These are phyloP conservation scores for Pseudopyrenochaeta lycopersici DNA, from an alignment of 2,329 filamentous ascomycete genomes.

Conservation along the genomic window DNA sequence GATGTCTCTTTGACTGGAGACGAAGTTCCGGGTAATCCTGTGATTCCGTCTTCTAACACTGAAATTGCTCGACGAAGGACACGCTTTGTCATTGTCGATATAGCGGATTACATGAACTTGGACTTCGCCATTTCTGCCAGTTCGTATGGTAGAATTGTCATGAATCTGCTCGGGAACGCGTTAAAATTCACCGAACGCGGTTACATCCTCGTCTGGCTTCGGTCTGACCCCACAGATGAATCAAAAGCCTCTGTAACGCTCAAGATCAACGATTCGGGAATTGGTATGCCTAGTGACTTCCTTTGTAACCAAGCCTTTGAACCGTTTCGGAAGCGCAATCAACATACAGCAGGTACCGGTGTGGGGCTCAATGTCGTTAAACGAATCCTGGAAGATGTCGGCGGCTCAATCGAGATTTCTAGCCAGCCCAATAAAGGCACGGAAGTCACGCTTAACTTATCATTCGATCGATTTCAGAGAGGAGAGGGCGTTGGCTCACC, in stretches of 20 bases:
- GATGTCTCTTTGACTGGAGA: slow-evolving; percentile 2
- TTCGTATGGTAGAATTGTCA: slow-evolving; percentile 37
- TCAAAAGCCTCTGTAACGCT: slow-evolving; percentile 35
- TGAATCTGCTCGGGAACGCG: slow-evolving; percentile 43
- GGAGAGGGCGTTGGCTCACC: not conserved
- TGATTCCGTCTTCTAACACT: not conserved
- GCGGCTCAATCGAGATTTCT: slow-evolving; percentile 26
- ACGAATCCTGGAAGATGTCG: slow-evolving; percentile 26
- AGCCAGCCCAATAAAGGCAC: slow-evolving; percentile 14
- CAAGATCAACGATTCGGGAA: slow-evolving; percentile 34
- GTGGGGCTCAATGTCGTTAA: slow-evolving; percentile 33
- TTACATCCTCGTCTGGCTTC: slow-evolving; percentile 30
- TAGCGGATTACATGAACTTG: slow-evolving; percentile 43
- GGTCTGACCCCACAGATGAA: not conserved
- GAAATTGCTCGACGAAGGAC: slow-evolving; percentile 12
- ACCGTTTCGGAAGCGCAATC: slow-evolving; percentile 41
- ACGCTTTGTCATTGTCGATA: slow-evolving; percentile 29
- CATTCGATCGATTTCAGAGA: slow-evolving; percentile 1
- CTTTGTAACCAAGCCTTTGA: slow-evolving; percentile 32
- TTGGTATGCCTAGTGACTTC: slow-evolving; percentile 37
- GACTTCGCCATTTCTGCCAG: slow-evolving; percentile 47
- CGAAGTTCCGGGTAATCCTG: not conserved
- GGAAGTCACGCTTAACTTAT: slow-evolving; percentile 8
- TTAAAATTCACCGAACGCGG: slow-evolving; percentile 41
- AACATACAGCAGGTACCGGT: slow-evolving; percentile 27